Percentiles rank a stretch among this genome's conserved stretches.
These are phyloP conservation scores for Adansonia rubrostipa DNA, from an alignment of 441 rosid species.

Conservation along the genomic window DNA sequence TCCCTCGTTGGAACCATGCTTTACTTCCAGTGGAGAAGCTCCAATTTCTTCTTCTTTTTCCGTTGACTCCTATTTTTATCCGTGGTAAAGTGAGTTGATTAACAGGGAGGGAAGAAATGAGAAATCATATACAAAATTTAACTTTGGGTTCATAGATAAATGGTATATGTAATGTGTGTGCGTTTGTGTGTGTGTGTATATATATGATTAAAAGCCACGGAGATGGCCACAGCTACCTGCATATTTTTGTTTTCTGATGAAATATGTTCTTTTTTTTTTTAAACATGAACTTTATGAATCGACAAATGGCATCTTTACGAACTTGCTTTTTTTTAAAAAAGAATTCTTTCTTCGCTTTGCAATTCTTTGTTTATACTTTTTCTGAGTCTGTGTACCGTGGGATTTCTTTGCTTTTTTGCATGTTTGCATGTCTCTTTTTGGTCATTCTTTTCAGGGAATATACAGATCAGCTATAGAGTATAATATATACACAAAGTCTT, in stretches of 20 bases:
- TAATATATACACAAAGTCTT: conserved; percentile 23
- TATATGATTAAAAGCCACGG: not conserved
- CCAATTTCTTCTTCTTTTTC: conserved; percentile 5
- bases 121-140: not conserved
- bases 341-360: not conserved
- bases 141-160: conserved; percentile 1
- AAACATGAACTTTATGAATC: conserved; percentile 1
- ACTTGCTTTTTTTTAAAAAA: not conserved
- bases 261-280: not conserved
- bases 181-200: too few relatives aligned
- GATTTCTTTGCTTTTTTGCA: conserved; percentile 30
- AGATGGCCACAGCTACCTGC: not conserved
- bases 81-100: not conserved
- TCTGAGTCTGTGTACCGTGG: conserved; percentile 23
- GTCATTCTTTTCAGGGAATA: conserved; percentile 39
- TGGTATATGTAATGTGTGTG: not conserved
- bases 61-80: not conserved
- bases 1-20: not conserved
- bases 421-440: conserved; percentile 33
- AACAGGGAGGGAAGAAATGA: conserved; percentile 7
- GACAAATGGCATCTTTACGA: not conserved
- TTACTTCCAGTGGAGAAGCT: not conserved
- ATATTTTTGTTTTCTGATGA: not conserved
- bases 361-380: not conserved
- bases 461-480: conserved; percentile 27